Conservation (phyloP, 202 grass and related monocot species). For the Zizania palustris region DNA sequence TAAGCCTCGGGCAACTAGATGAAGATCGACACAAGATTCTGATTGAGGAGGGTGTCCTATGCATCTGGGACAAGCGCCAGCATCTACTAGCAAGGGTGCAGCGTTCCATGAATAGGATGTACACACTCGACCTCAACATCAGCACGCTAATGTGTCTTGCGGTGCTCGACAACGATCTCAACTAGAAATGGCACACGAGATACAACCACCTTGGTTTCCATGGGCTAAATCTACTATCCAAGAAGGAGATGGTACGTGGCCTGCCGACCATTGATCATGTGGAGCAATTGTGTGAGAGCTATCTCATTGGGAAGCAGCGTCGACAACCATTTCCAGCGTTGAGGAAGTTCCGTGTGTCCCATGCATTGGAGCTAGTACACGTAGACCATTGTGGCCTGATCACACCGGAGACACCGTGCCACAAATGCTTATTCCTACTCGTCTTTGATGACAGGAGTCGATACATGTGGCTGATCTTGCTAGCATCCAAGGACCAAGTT, state of each 20-base stretch:
- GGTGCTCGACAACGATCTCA: accelerated
- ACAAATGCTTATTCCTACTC: too few species aligned
- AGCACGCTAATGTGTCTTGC: background rate
- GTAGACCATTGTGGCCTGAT: too few species aligned
- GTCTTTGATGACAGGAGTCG: too few species aligned
- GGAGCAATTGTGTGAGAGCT: background rate
- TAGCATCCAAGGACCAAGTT: too few species aligned
- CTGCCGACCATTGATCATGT: background rate
- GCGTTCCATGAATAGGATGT: accelerated
- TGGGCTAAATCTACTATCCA: background rate
- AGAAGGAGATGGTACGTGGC: background rate
- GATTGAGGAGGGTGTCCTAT: accelerated
- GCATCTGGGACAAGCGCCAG: accelerated
- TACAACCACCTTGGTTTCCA: background rate
- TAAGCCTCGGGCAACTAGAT: background rate
- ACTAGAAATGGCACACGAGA: background rate
- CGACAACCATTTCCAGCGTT: background rate
- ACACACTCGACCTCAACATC: accelerated
- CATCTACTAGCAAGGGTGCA: background rate
- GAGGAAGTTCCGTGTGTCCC: background rate
- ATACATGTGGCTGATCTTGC: too few species aligned
- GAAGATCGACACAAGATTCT: background rate
- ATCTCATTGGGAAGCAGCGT: background rate
- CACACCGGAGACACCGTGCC: too few species aligned
- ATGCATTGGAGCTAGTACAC: too few species aligned